These are phyloP conservation scores for Solanum chilense DNA, from an alignment of 257 asterid species.

Conservation along the genomic window DNA sequence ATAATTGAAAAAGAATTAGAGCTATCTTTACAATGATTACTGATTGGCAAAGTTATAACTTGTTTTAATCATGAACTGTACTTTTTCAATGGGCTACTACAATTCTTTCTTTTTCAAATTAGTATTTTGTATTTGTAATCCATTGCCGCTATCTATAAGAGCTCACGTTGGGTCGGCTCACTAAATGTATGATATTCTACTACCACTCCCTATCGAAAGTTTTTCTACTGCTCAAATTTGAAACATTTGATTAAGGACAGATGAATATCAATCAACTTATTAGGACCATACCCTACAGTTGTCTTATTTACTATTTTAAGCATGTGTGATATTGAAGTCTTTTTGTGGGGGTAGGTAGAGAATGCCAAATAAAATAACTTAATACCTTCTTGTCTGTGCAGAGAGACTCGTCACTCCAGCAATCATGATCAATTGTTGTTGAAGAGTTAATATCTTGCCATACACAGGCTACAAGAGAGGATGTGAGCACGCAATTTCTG, in stretches of 20 bases:
- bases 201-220: no score
- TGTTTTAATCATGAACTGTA: background rate
- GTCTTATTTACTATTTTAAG: background rate
- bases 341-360: background rate
- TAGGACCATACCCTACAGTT: background rate
- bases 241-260: background rate
- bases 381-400: constrained; percentile 62
- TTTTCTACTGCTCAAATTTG: background rate
- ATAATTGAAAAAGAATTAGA: background rate
- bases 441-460: constrained; percentile 47
- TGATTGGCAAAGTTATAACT: background rate
- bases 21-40: background rate
- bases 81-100: background rate
- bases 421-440: constrained; percentile 42
- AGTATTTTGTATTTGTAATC: background rate
- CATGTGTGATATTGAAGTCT: background rate
- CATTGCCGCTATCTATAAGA: background rate
- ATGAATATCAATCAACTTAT: background rate
- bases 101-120: background rate
- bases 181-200: no score
- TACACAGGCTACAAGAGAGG: constrained; percentile 78
- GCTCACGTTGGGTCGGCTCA: background rate
- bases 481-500: constrained; percentile 62
- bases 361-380: background rate
- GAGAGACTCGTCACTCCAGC: constrained; percentile 79